Conservation (phyloP, 2,329 filamentous ascomycete genomes). For the Colletotrichum tropicicola region DNA sequence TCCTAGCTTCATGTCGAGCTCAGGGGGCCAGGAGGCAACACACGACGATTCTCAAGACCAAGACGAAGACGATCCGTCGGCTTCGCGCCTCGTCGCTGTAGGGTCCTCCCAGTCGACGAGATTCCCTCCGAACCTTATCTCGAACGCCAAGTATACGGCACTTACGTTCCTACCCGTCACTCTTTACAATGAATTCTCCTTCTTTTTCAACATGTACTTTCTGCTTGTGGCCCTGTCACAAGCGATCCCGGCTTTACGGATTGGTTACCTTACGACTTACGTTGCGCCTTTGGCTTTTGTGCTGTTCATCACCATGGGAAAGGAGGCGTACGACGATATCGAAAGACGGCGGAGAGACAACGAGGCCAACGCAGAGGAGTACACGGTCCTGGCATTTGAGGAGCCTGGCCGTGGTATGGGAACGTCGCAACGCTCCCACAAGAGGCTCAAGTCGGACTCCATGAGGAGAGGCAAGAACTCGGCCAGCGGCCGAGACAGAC, state of each 20-base stretch:
- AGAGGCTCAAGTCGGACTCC: slow-evolving; percentile 57
- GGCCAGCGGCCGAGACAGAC: slow-evolving; percentile 48
- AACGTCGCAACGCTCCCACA: slow-evolving; percentile 46
- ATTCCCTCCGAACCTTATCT: slow-evolving; percentile 91
- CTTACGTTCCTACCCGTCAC: slow-evolving; percentile 94
- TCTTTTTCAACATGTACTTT: slow-evolving; percentile 99
- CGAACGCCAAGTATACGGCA: slow-evolving; percentile 97
- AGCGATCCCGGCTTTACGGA: slow-evolving; percentile 86
- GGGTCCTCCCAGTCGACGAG: slow-evolving; percentile 77
- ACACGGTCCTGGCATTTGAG: slow-evolving; percentile 79
- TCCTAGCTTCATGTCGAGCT: slow-evolving; percentile 71
- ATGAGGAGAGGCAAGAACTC: slow-evolving; percentile 47
- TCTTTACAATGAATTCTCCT: slow-evolving; percentile 98
- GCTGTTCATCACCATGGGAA: slow-evolving; percentile 89
- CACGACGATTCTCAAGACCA: slow-evolving; percentile 57
- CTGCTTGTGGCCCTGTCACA: slow-evolving; percentile 94
- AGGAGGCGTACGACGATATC: slow-evolving; percentile 96
- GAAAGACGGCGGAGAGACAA: slow-evolving; percentile 84
- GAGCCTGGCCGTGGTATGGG: slow-evolving; percentile 53
- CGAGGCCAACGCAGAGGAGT: slow-evolving; percentile 93
- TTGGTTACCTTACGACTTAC: slow-evolving; percentile 95
- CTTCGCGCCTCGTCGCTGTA: slow-evolving; percentile 79
- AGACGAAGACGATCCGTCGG: slow-evolving; percentile 69
- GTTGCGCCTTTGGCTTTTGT: slow-evolving; percentile 93
- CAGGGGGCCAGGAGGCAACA: slow-evolving; percentile 39